Evolutionary conservation across 75 land plant species (phyloP), one percentile per base, ranked within the genome.

Genomic region (Pinus albicaulis): DNA sequence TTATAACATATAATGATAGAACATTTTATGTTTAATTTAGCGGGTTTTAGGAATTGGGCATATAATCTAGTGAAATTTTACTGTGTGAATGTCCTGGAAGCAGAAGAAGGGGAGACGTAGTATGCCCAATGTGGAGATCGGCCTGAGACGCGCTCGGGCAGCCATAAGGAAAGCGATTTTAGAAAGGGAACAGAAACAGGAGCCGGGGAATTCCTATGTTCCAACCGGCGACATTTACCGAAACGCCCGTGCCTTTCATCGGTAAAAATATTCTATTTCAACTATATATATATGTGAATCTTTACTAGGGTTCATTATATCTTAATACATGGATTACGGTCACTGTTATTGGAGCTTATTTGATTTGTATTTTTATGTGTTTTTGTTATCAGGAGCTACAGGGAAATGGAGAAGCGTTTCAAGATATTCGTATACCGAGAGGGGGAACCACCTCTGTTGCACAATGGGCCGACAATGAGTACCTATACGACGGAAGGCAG

Each of bases 401-500:
- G 80, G 74, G 98, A 95, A 75, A 95, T 95, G 98, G 98, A 92
- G 77, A 89, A 89, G 72, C 62, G 76, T 64, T 87, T 95, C 75
- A 95, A 88, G 86, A 77, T 95, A 6, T 90, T 64, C 71, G 86
- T 87, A 4, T 95, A 93, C 53, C 69, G 76, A 48, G 96, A 95
- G 76, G 98, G 98, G 10, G 92, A 91, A 79, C 89, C 87, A 1
- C 98, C 98, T 19, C 41, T 95, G 59, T 90, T 93, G 74, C 96
- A 95, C 57, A 79, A 88, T 74, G 96, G 98, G 22, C 93, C 93
- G 1, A 91, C 92, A 78, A 82, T 85, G 71, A 86, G 91, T 76
- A 95, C 91, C 23, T 95, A 95, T 44, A 84, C 96, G 36, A 88
- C 76, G 19, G 99, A 95, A 41, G 99, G 98, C 12, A 77, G 88